phyloP scores from a whole-genome alignment of 495 filamentous ascomycete species.

The Annulohypoxylon maeteangense region DNA sequence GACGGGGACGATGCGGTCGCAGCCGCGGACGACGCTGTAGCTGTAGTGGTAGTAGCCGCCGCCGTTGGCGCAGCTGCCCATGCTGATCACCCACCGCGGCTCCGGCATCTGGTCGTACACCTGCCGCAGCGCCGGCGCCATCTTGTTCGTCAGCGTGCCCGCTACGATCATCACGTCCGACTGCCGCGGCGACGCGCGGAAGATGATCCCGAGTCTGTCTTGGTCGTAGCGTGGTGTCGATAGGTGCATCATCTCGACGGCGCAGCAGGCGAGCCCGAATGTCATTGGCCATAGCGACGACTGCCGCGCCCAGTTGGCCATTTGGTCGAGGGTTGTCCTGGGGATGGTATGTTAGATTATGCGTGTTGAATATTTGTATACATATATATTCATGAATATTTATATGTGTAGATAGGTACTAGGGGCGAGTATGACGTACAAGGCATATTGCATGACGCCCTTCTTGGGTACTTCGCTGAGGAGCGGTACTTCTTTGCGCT shows the following conservation, averaged over 20 bases:
- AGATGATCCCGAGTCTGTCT: conserved; percentile 95
- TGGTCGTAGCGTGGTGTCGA: conserved; percentile 97
- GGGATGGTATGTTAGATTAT: conserved; percentile 20
- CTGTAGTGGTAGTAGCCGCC: conserved; percentile 96
- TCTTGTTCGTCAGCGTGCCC: conserved; percentile 96
- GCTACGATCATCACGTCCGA: conserved; percentile 99
- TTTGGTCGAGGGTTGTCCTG: conserved; percentile 90
- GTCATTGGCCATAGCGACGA: conserved; percentile 97
- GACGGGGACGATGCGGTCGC: conserved; percentile 90
- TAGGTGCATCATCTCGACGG: conserved; percentile 98
- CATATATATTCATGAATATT: neutral
- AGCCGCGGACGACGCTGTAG: conserved; percentile 87
- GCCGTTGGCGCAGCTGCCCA: conserved; percentile 93
- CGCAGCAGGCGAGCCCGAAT: conserved; percentile 96
- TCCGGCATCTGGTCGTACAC: conserved; percentile 99
- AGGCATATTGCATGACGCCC: conserved; percentile 94
- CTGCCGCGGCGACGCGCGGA: conserved; percentile 93
- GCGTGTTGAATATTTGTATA: neutral
- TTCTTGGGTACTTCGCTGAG: conserved; percentile 93
- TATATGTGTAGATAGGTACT: neutral
- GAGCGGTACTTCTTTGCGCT: conserved; percentile 79
- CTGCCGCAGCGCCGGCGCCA: conserved; percentile 92
- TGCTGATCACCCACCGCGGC: conserved; percentile 89
- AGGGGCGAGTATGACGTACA: conserved; percentile 68
- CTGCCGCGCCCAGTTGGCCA: conserved; percentile 95